phyloP scores from a whole-genome alignment of 1,139 yeast species.

The Arxiozyma heterogenica region DNA sequence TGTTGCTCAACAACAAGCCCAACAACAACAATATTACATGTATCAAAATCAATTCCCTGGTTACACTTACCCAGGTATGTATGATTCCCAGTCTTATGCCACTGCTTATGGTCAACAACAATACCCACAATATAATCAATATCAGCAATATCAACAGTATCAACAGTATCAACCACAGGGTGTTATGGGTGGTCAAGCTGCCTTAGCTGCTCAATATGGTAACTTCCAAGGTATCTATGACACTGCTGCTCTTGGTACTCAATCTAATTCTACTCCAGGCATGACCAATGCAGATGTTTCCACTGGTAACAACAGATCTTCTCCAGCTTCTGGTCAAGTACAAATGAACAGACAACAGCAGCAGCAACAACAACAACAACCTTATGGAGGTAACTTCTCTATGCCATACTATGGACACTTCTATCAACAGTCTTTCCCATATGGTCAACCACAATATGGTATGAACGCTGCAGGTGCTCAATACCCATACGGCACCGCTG shows the following conservation, averaged over 20 bases:
- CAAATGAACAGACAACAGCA: constrained; percentile 9
- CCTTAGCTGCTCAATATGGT: constrained; percentile 4
- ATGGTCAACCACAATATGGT: constrained; percentile 29
- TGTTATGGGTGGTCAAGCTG: constrained; percentile 8
- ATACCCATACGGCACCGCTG: constrained; percentile 21
- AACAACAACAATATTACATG: constrained; percentile 29
- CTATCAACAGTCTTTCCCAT: constrained; percentile 30
- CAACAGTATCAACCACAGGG: constrained; percentile 17
- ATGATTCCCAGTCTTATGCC: constrained; percentile 25
- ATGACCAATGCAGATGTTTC: constrained; percentile 15
- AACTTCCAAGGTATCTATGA: constrained; percentile 2
- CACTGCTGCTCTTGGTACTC: constrained; percentile 8
- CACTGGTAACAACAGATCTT: constrained; percentile 1
- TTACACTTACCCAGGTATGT: constrained; percentile 32
- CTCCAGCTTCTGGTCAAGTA: constrained; percentile 4
- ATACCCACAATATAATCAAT: constrained; percentile 22
- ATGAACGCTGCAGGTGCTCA: constrained; percentile 21
- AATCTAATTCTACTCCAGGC: constrained; percentile 17
- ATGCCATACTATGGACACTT: constrained; percentile 27
- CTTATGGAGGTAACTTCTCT: constrained; percentile 22
- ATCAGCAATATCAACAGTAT: constrained; percentile 11
- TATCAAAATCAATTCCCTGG: constrained; percentile 32
- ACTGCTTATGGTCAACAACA: constrained; percentile 15
- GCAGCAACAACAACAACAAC: constrained; percentile 13
- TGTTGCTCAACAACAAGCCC: constrained; percentile 14